Conservation (phyloP, 1,284 basidiomycete species). For the Irpex sp. region DNA sequence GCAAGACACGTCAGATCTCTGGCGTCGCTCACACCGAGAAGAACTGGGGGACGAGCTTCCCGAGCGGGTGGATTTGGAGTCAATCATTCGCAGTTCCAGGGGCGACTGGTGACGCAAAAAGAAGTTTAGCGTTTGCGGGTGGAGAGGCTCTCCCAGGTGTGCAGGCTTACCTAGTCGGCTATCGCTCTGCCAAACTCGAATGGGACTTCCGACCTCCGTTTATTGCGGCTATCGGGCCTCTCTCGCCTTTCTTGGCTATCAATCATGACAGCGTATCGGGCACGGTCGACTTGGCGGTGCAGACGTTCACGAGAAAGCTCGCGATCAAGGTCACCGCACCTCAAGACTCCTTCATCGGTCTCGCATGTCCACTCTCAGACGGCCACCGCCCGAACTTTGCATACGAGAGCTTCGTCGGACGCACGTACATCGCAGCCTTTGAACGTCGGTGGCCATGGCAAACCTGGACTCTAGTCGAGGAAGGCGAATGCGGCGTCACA, state of each 20-base stretch:
- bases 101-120: background rate
- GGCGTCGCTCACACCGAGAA: conserved; percentile 23
- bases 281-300: conserved; percentile 12
- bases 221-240: conserved; percentile 9
- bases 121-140: conserved; percentile 19
- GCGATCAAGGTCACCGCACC: conserved; percentile 15
- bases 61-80: conserved; percentile 23
- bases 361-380: conserved; percentile 17
- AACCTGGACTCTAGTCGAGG: conserved; percentile 18
- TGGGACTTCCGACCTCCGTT: conserved; percentile 24
- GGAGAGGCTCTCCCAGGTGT: conserved; percentile 20
- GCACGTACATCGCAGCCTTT: conserved; percentile 13
- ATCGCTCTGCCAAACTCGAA: conserved; percentile 15
- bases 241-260: conserved; percentile 19
- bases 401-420: conserved; percentile 21
- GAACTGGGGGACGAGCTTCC: conserved; percentile 25
- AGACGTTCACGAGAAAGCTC: conserved; percentile 15
- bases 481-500: conserved; percentile 11
- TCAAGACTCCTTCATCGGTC: conserved; percentile 16
- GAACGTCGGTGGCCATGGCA: conserved; percentile 16
- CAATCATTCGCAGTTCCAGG: conserved; percentile 15
- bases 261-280: conserved; percentile 14
- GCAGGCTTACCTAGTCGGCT: conserved; percentile 23
- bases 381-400: conserved; percentile 19
- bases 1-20: conserved; percentile 6